These are phyloP conservation scores for Boletus calvinii DNA, from an alignment of 1,284 basidiomycete genomes.

Conservation along the genomic window DNA sequence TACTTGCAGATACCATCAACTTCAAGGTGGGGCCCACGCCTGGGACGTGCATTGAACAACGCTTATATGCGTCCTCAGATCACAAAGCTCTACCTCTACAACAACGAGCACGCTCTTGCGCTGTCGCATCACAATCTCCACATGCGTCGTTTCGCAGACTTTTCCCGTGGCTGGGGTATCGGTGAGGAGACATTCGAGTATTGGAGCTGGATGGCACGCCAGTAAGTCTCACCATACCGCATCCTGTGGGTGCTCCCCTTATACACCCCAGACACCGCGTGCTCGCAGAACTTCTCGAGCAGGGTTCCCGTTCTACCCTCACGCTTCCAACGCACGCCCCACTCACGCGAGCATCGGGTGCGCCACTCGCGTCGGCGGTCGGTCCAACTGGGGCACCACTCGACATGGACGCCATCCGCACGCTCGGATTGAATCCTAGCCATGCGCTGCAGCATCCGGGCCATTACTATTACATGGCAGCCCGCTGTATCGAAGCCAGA, in stretches of 20 bases:
- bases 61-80: constrained; percentile 48
- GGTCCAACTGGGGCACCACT: constrained; percentile 31
- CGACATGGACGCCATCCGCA: constrained; percentile 53
- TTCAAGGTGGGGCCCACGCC: constrained; percentile 61
- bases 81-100: constrained; percentile 86
- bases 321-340: constrained; percentile 61
- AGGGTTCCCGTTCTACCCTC: constrained; percentile 69
- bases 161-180: constrained; percentile 93
- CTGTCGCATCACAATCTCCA: constrained; percentile 83
- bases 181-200: constrained; percentile 97
- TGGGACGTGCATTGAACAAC: neutral
- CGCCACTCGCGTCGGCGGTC: constrained; percentile 5
- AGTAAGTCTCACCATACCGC: constrained; percentile 53
- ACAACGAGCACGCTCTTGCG: constrained; percentile 76
- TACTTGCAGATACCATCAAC: constrained; percentile 88
- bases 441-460: constrained; percentile 85
- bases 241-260: neutral
- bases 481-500: constrained; percentile 76
- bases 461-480: constrained; percentile 88
- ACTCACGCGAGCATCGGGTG: constrained; percentile 33
- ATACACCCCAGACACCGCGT: constrained; percentile 65
- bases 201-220: constrained; percentile 94
- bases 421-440: constrained; percentile 64
- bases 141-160: constrained; percentile 81
- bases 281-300: constrained; percentile 84